Evolutionary conservation across 1,139 yeast species (phyloP), one percentile per base, ranked within the genome.

Genomic region (Saccharomyces hybrid): DNA sequence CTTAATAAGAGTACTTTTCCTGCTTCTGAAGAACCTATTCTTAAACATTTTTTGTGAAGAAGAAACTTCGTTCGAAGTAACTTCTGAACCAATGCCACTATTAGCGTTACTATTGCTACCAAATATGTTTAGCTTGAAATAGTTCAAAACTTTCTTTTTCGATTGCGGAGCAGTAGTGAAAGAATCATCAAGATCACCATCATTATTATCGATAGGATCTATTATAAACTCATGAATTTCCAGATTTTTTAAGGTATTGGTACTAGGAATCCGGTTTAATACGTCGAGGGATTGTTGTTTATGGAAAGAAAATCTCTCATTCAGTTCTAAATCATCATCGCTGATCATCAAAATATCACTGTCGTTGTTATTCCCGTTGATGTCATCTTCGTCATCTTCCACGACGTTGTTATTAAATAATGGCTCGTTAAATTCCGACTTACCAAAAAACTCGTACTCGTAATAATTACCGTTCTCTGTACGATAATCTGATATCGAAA

Each of bases 41-140:
- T n/a, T n/a, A n/a, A n/a, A n/a, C n/a, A n/a, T n/a, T n/a, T n/a
- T n/a, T n/a, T n/a, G n/a, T n/a, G n/a, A n/a, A n/a, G n/a, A n/a
- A n/a, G n/a, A n/a, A n/a, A n/a, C n/a, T n/a, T n/a, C n/a, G n/a
- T n/a, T n/a, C n/a, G n/a, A n/a, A n/a, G n/a, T n/a, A n/a, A n/a
- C n/a, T n/a, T n/a, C n/a, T n/a, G n/a, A n/a, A n/a, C n/a, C n/a
- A n/a, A n/a, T n/a, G n/a, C n/a, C n/a, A n/a, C n/a, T n/a, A n/a
- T n/a, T n/a, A n/a, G n/a, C n/a, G n/a, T n/a, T n/a, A n/a, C n/a
- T n/a, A n/a, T n/a, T n/a, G n/a, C n/a, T n/a, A n/a, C n/a, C n/a
- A 38, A 61, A 59, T 47, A 59, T 53, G 53, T 57, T 61, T 38
- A 60, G 51, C 48, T 59, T 61, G 50, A 61, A 60, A 46, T 58